Evolutionary conservation across 1,139 yeast genomes (phyloP).

Genomic region (Saccharomyces hybrid): DNA sequence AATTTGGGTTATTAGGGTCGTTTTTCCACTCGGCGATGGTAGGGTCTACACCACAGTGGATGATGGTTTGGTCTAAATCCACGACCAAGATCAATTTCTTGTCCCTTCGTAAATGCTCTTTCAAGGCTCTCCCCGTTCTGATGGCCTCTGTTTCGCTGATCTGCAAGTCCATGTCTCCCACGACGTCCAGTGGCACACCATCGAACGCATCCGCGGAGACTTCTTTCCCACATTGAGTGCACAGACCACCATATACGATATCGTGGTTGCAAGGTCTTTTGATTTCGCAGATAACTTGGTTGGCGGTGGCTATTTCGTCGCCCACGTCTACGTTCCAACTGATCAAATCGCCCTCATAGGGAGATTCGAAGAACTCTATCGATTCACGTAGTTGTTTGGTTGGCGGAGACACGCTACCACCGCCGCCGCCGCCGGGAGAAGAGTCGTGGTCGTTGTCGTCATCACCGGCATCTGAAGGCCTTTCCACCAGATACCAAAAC

Average conservation of each 20-base stretch:
- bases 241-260: conserved; percentile 89
- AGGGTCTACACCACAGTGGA: conserved; percentile 96
- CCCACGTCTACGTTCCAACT: conserved; percentile 46
- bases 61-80: conserved; percentile 94
- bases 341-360: conserved; percentile 63
- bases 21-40: conserved; percentile 95
- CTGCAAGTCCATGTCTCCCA: conserved; percentile 76
- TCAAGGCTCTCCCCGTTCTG: conserved; percentile 63
- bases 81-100: conserved; percentile 81
- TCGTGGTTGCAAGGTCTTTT: conserved; percentile 86
- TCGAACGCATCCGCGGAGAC: conserved; percentile 58
- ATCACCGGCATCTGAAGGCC: conserved; percentile 12
- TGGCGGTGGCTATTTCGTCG: conserved; percentile 50
- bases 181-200: conserved; percentile 63
- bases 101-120: conserved; percentile 52
- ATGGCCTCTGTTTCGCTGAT: conserved; percentile 84
- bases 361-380: conserved; percentile 54
- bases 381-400: conserved; percentile 25
- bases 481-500: conserved; percentile 31
- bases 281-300: conserved; percentile 46
- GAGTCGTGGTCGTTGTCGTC: neutral
- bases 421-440: too few species aligned
- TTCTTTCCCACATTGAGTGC: conserved; percentile 87
- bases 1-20: conserved; percentile 79
- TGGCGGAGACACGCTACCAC: neutral